Evolutionary conservation across 352 stramenopile genomes (phyloP), one percentile per base, ranked within the genome.

Genomic region (Pythium sp.): DNA sequence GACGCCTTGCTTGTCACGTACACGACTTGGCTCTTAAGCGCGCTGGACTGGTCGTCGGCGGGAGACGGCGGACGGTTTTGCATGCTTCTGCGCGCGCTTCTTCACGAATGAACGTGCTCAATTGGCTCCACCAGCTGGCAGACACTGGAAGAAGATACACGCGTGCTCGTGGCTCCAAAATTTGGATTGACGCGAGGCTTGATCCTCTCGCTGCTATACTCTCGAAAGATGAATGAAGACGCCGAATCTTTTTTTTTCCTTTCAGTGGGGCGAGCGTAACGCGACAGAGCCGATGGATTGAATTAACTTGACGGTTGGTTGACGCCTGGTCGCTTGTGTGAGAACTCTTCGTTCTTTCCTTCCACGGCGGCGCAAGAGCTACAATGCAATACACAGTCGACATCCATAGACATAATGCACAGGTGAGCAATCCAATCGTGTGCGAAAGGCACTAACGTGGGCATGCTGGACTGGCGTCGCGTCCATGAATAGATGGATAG

Each of bases 1-100:
- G 0, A 49, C 15, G 6, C 5, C 41, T 9, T 9, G 5, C 4
- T 28, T n/a, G 5, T 6, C 3, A 65, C 59, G 41, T 30, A 65
- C 59, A 65, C 38, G 28, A 53, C 30, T 28, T 57, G 41, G 59
- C 24, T 57, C 59, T 65, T 55, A 26, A 65, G 41, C 18, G 59
- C 28, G 28, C 59, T 57, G 26, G 6, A n/a, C 38, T 51, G 24
- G 38, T 46, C 30, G 7, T 24, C 11, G 1, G 38, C 55, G 28
- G 56, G 32, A 11, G 56, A 62, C n/a, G 56, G 56, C n/a, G 56
- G 56, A 24, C 32, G 56, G 56, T 49, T 62, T 11, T 62, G 56
- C 56, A 62, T 62, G 30, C 3, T 46, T 38, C 54, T 15, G 18
- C 18, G 8, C 15, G 28, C 1, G 55, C 8, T n/a, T 41, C 15